Conservation (phyloP, 768 basidiomycete genomes). For the Mycena indigotica region DNA sequence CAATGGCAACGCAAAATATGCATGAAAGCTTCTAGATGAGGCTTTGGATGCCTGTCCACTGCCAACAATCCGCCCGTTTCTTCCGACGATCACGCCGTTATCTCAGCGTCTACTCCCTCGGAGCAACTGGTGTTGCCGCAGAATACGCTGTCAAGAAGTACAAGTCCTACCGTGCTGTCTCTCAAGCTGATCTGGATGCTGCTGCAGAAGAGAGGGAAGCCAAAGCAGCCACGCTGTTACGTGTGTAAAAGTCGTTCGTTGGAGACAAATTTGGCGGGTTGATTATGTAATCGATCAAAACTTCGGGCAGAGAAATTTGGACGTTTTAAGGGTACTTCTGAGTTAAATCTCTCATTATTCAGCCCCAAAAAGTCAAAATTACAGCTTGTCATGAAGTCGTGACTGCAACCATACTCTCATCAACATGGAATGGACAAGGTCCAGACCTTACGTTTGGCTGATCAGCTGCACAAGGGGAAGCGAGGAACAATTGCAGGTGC, state of each 20-base stretch:
- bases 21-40: conserved; percentile 8
- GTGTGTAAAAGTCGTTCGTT: neutral
- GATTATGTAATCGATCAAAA: conserved; percentile 3
- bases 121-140: conserved; percentile 11
- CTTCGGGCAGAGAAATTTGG: conserved; percentile 4
- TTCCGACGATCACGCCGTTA: conserved; percentile 13
- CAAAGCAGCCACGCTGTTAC: neutral
- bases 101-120: conserved; percentile 5
- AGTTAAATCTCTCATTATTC: neutral
- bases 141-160: conserved; percentile 1
- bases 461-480: neutral
- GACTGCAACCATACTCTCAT: conserved; percentile 3
- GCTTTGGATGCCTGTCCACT: conserved; percentile 19
- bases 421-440: neutral
- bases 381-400: conserved; percentile 9
- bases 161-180: conserved; percentile 4
- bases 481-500: neutral
- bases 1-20: conserved; percentile 7
- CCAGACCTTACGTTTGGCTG: neutral
- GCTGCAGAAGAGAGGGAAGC: neutral
- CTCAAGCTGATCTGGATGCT: neutral
- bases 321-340: neutral
- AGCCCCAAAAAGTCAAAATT: conserved; percentile 6
- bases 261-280: conserved; percentile 8
- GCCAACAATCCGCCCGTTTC: conserved; percentile 17